Conservation (phyloP, 2,329 filamentous ascomycete species). For the Fusarium nematophilum region DNA sequence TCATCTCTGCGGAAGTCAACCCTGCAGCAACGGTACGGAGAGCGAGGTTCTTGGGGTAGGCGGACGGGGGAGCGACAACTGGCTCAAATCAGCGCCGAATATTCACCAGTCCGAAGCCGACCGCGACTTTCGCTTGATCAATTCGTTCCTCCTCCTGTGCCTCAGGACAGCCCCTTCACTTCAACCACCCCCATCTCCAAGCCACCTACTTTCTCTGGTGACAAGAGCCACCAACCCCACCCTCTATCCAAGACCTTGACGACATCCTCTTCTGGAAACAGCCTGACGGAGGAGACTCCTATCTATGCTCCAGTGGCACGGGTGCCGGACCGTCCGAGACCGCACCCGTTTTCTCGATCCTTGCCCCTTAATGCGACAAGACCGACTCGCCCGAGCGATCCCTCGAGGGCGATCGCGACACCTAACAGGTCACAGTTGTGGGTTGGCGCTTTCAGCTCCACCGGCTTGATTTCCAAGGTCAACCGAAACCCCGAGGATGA, state of each 20-base stretch:
- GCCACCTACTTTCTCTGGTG: constrained; percentile 56
- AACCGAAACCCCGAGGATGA: constrained; percentile 83
- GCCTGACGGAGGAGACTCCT: constrained; percentile 75
- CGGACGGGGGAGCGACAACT: constrained; percentile 68
- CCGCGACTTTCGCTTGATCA: constrained; percentile 84
- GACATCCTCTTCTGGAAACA: constrained; percentile 86
- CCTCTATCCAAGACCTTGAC: constrained; percentile 89
- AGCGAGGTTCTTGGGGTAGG: constrained; percentile 72
- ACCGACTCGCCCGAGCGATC: constrained; percentile 49
- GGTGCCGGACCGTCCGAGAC: constrained; percentile 41
- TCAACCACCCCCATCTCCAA: constrained; percentile 65
- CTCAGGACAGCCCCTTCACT: constrained; percentile 73
- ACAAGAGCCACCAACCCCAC: constrained; percentile 71
- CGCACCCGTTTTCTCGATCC: constrained; percentile 53
- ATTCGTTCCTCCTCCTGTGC: constrained; percentile 71
- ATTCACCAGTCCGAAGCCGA: constrained; percentile 69
- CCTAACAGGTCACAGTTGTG: constrained; percentile 66
- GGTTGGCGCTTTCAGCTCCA: constrained; percentile 91
- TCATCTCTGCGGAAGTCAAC: constrained; percentile 88
- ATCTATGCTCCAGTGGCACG: constrained; percentile 46
- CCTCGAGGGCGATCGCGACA: constrained; percentile 53
- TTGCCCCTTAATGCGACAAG: constrained; percentile 54
- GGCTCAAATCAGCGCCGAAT: constrained; percentile 63
- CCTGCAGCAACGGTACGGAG: constrained; percentile 82
- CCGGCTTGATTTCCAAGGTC: constrained; percentile 93